These are phyloP conservation scores for Scutellaria baicalensis DNA, from an alignment of 257 asterid species.

Conservation along the genomic window DNA sequence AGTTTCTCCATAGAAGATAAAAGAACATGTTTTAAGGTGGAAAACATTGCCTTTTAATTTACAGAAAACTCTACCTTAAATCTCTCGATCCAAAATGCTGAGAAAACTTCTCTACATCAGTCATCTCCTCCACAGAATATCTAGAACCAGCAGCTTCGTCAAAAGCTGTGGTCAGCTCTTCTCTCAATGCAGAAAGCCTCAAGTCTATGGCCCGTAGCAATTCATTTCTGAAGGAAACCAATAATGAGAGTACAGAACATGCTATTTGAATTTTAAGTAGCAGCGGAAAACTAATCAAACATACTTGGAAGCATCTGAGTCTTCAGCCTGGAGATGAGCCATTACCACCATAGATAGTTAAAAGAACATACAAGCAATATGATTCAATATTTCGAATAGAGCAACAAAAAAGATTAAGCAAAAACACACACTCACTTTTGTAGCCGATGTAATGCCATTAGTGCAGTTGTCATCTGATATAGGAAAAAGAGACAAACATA, in stretches of 20 bases:
- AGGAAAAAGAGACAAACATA: constrained; percentile 1
- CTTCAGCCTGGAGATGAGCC: constrained; percentile 52
- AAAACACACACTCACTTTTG: constrained; percentile 25
- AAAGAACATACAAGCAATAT: not conserved
- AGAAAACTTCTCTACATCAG: constrained; percentile 54
- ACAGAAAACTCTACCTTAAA: constrained; percentile 46
- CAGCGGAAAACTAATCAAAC: constrained; percentile 16
- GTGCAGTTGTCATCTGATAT: constrained; percentile 28
- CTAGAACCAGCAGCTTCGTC: constrained; percentile 52
- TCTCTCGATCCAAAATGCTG: constrained; percentile 67
- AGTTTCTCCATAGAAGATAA: not conserved
- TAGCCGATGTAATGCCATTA: constrained; percentile 19
- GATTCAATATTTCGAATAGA: not conserved
- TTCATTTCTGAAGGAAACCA: constrained; percentile 58
- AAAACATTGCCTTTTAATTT: not conserved
- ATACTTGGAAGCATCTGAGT: constrained; percentile 82
- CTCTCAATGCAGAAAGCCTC: constrained; percentile 64
- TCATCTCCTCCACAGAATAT: constrained; percentile 51
- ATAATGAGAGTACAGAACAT: constrained; percentile 15
- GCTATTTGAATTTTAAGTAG: constrained; percentile 4
- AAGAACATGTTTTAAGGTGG: not conserved
- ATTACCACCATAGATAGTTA: constrained; percentile 15
- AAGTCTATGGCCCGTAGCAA: constrained; percentile 78
- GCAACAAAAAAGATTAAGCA: not conserved
- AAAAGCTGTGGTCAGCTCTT: constrained; percentile 55